A percentile compares a stretch with the other conserved stretches of the same genome.
These are phyloP conservation scores for Zygosaccharomyces bailii DNA, from an alignment of 805 yeast genomes.

Conservation along the genomic window DNA sequence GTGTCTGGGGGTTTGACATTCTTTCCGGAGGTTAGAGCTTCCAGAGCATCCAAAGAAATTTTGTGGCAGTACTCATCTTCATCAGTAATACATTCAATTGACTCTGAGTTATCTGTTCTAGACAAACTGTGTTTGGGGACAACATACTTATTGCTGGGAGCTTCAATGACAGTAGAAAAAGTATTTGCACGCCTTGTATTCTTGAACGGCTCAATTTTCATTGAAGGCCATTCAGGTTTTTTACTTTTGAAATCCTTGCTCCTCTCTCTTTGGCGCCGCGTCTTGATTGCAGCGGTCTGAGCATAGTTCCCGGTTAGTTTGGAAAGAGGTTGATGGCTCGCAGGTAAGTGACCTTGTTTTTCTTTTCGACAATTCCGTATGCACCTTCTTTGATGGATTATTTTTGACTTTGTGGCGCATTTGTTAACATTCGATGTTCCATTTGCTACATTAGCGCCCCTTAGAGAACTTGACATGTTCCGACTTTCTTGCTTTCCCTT, in stretches of 20 bases:
- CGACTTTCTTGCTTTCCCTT: conserved; percentile 1
- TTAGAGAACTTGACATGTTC: background rate
- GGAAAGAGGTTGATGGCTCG: background rate
- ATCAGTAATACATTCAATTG: background rate
- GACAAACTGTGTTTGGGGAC: conserved; percentile 4
- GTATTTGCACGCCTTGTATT: conserved; percentile 18
- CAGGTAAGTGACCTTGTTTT: background rate
- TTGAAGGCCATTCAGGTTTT: no score
- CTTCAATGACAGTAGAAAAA: conserved; percentile 31
- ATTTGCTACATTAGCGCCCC: background rate
- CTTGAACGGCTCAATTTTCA: background rate
- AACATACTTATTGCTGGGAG: conserved; percentile 22
- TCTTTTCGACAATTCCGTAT: background rate
- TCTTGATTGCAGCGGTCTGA: no score
- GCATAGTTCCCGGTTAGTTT: no score
- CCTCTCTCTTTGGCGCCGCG: background rate
- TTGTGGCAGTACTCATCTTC: background rate
- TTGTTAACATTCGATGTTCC: background rate
- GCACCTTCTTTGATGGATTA: background rate
- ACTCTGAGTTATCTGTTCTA: background rate
- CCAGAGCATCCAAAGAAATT: conserved; percentile 8
- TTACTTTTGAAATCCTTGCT: background rate
- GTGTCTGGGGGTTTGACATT: conserved; percentile 19
- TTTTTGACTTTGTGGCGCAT: background rate
- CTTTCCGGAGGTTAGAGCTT: conserved; percentile 17